Evolutionary conservation across 108 stramenopile genomes (phyloP).

Genomic region (Halocafeteria seosinensis): DNA sequence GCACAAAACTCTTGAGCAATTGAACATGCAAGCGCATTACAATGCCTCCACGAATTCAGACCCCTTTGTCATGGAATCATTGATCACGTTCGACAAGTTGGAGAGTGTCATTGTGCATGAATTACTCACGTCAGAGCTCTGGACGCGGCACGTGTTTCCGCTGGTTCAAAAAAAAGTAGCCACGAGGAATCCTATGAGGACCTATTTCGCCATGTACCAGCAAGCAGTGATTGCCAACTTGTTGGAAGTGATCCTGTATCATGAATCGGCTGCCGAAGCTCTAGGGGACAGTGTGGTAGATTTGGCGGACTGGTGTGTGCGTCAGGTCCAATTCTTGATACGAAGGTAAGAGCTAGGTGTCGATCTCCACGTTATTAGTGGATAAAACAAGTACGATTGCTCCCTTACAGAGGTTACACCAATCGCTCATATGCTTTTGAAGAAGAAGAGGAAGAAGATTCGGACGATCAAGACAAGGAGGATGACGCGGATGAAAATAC

Average conservation of each 20-base stretch:
- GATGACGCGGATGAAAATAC: background rate
- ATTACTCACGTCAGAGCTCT: slow-evolving; percentile 34
- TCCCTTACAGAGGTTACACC: too few species aligned
- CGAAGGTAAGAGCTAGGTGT: background rate
- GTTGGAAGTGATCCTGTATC: slow-evolving; percentile 34
- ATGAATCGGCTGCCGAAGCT: slow-evolving; percentile 28
- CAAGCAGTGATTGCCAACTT: slow-evolving; percentile 40
- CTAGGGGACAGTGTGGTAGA: slow-evolving; percentile 28
- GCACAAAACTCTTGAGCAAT: slow-evolving; percentile 25
- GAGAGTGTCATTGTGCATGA: slow-evolving; percentile 26
- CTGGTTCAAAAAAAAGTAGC: slow-evolving; percentile 11
- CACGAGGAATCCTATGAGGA: slow-evolving; percentile 17
- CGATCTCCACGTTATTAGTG: background rate
- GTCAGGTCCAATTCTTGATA: slow-evolving; percentile 27
- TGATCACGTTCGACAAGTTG: slow-evolving; percentile 38
- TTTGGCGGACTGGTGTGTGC: slow-evolving; percentile 35
- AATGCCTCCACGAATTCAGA: slow-evolving; percentile 29
- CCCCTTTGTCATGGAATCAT: slow-evolving; percentile 39
- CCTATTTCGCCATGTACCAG: slow-evolving; percentile 22
- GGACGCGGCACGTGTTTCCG: slow-evolving; percentile 28
- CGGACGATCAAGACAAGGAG: background rate
- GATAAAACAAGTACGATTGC: too few species aligned
- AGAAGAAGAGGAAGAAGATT: too few species aligned
- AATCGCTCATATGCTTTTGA: too few species aligned
- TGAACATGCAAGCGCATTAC: slow-evolving; percentile 46